Base-by-base conservation (phyloP, 495 filamentous ascomycete genomes). In the Mytilinidion resinicola region DNA sequence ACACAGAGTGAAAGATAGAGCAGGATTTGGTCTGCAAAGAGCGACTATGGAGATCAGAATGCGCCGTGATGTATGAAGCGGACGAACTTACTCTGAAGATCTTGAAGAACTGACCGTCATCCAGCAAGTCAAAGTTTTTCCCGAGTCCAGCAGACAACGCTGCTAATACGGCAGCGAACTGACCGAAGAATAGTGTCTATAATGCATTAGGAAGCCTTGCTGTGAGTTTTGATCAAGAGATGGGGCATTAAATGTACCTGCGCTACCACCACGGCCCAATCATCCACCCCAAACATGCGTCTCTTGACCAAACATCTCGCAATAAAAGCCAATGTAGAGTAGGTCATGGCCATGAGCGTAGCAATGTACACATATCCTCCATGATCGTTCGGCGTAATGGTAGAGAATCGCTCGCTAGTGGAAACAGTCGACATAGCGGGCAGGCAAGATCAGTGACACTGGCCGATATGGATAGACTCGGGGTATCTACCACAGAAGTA, bases 281-380 rank as follows among this genome's bases (percentile, higher is more conserved):
- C 64, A 34, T 66, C 64, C 12, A 53, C 48, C 0, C 64, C 64
- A 51, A 66, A 63, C 8, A 59, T 52, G 12, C 56, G 36, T 52
- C 60, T 57, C 46, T 66, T 66, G 39, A 66, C 57, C 34, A 52
- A 56, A 42, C 46, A 57, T 41, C 64, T 34, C 11, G 59, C 46
- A 12, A 63, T 4, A 20, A 66, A 61, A 8, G 60, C 51, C 17
- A 66, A 36, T 4, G 43, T 33, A 9, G 64, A 48, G 42, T 66
- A 66, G 15, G 51, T 59, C 20, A 61, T 44, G 7, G 41, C 11
- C 19, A 66, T 39, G 44, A 66, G 50, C 19, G 60, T 50, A 9
- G 58, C 51, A 30, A 66, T 66, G 41, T 60, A 66, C 14, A 66
- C 51, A 3, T 60, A 9, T 11, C 64, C 64, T n/a, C 48, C 50